phyloP scores from a whole-genome alignment of 495 filamentous ascomycete species.

The Hypomontagnella monticulosa region DNA sequence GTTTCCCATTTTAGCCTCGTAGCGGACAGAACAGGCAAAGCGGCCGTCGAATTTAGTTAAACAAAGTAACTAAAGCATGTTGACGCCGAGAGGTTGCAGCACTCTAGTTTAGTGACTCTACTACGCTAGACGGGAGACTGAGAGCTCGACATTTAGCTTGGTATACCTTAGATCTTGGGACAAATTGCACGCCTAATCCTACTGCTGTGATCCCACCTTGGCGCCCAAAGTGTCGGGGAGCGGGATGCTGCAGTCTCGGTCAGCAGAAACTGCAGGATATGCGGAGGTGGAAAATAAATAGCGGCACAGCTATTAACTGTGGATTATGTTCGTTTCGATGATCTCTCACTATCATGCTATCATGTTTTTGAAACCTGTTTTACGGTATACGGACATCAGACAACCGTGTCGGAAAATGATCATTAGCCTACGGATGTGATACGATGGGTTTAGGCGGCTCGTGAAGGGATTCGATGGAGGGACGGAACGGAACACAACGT shows the following conservation, averaged over 20 bases:
- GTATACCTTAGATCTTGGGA: conserved; percentile 38
- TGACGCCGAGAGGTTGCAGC: conserved; percentile 23
- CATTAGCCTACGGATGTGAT: conserved; percentile 18
- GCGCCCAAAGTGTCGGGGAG: conserved; percentile 38
- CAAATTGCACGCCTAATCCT: conserved; percentile 25
- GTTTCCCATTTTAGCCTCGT: conserved; percentile 24
- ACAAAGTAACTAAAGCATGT: conserved; percentile 6
- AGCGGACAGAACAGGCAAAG: conserved; percentile 26
- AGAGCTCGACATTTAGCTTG: conserved; percentile 2
- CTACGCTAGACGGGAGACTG: conserved; percentile 13
- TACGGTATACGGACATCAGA: neutral
- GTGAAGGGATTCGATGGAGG: conserved; percentile 22
- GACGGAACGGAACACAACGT: conserved; percentile 18
- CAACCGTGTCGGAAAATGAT: conserved; percentile 6
- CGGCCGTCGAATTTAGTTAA: conserved; percentile 17
- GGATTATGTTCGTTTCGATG: conserved; percentile 1
- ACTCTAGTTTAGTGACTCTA: conserved; percentile 22
- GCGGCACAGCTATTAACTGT: neutral
- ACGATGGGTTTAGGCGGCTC: conserved; percentile 23
- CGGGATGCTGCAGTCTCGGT: conserved; percentile 31
- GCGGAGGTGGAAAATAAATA: conserved; percentile 20
- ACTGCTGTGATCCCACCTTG: conserved; percentile 29
- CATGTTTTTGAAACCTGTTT: neutral
- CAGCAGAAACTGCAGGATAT: conserved; percentile 27
- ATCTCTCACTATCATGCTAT: neutral